These are phyloP conservation scores for Mycena floridula DNA, from an alignment of 768 basidiomycete genomes.

Conservation along the genomic window DNA sequence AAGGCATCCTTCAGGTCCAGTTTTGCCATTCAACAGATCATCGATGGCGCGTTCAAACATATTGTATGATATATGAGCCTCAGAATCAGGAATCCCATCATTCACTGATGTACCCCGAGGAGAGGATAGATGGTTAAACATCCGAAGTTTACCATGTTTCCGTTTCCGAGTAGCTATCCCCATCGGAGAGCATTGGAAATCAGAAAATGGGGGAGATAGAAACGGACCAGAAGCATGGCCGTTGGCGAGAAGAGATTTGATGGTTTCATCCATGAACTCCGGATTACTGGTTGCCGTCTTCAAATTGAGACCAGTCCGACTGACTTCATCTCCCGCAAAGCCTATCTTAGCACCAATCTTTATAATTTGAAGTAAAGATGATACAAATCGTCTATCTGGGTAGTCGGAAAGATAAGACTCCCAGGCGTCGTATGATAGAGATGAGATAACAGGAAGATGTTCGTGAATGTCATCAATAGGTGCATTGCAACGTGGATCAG, in stretches of 20 bases:
- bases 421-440: constrained; percentile 14
- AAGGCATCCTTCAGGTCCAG: constrained; percentile 32
- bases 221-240: constrained; percentile 18
- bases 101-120: constrained; percentile 21
- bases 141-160: constrained; percentile 15
- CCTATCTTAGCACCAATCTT: constrained; percentile 20
- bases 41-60: constrained; percentile 17
- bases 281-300: constrained; percentile 16
- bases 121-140: constrained; percentile 26
- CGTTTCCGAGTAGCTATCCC: constrained; percentile 17
- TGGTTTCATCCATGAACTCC: constrained; percentile 2
- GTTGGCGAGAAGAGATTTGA: constrained; percentile 5
- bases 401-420: constrained; percentile 17
- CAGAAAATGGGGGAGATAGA: constrained; percentile 7
- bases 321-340: constrained; percentile 10
- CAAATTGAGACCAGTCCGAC: constrained; percentile 16
- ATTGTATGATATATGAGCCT: constrained; percentile 24
- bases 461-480: background rate
- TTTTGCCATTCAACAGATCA: constrained; percentile 24
- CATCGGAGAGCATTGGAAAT: constrained; percentile 18
- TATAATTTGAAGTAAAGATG: constrained; percentile 19
- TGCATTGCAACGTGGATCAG: constrained; percentile 17
- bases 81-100: constrained; percentile 22
- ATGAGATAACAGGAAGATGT: constrained; percentile 7
- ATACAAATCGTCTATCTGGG: constrained; percentile 20